phyloP scores from a whole-genome alignment of 1,284 basidiomycete species.

The Pascua guehoae region DNA sequence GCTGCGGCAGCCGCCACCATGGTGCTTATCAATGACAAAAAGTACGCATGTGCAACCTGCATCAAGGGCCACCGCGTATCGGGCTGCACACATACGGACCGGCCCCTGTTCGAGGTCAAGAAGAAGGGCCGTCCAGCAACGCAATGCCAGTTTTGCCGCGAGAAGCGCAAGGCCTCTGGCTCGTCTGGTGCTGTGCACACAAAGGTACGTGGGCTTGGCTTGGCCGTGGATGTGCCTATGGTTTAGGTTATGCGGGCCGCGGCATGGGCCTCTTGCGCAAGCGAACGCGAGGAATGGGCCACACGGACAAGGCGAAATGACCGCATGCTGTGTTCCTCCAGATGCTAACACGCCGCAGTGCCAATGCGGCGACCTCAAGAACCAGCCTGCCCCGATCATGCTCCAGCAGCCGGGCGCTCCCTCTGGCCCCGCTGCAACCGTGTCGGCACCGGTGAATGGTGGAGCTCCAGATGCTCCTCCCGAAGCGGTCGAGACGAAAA shows the following conservation, averaged over 20 bases:
- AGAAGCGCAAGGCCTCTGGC: conserved; percentile 61
- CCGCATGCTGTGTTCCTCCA: too few relatives aligned
- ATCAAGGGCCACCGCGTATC: conserved; percentile 79
- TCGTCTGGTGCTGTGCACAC: conserved; percentile 34
- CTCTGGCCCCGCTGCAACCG: conserved; percentile 50
- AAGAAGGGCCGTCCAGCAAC: conserved; percentile 74
- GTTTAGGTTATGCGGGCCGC: too few relatives aligned
- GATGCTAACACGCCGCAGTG: conserved; percentile 30
- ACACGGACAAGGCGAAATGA: not conserved
- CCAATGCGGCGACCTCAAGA: conserved; percentile 33
- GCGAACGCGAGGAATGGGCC: not conserved
- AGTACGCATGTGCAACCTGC: conserved; percentile 66
- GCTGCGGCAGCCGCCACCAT: conserved; percentile 19
- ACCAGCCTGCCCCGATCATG: conserved; percentile 13
- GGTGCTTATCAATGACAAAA: conserved; percentile 74
- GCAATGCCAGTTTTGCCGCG: conserved; percentile 71
- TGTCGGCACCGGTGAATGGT: not conserved
- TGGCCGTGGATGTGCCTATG: not conserved
- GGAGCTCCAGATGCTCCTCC: not conserved
- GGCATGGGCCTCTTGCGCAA: too few relatives aligned
- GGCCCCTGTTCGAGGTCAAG: conserved; percentile 74
- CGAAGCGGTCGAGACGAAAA: conserved; percentile 30
- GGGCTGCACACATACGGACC: conserved; percentile 68
- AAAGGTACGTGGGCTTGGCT: conserved; percentile 24
- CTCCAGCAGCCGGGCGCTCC: conserved; percentile 1